phyloP scores from a whole-genome alignment of 768 basidiomycete genomes.

The Chalciporus piperatus region DNA sequence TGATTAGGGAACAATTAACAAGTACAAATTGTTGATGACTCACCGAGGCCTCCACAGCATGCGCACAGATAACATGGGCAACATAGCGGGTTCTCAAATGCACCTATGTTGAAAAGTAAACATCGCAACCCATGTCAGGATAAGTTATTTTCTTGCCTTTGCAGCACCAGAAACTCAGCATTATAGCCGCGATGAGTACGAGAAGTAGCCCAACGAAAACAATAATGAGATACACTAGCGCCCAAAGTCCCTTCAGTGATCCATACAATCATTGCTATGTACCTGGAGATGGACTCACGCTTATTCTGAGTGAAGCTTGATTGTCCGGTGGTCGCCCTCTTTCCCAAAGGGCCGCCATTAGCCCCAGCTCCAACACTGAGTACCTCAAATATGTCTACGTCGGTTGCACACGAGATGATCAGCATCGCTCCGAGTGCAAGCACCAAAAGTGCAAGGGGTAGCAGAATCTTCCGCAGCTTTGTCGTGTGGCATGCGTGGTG shows the following conservation, averaged over 20 bases:
- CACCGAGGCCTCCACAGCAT: slow-evolving; percentile 67
- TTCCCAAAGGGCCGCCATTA: slow-evolving; percentile 27
- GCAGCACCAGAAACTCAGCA: slow-evolving; percentile 68
- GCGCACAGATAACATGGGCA: slow-evolving; percentile 74
- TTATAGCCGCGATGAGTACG: slow-evolving; percentile 50
- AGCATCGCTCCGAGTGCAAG: slow-evolving; percentile 31
- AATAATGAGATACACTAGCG: slow-evolving; percentile 58
- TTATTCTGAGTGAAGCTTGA: slow-evolving; percentile 41
- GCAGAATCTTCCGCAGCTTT: slow-evolving; percentile 32
- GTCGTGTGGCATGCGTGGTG: slow-evolving; percentile 34
- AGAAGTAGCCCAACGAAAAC: slow-evolving; percentile 62
- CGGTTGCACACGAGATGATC: slow-evolving; percentile 31
- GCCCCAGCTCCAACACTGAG: slow-evolving; percentile 26
- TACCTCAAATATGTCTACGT: slow-evolving; percentile 22
- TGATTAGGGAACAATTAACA: slow-evolving; percentile 2
- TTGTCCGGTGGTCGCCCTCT: slow-evolving; percentile 22
- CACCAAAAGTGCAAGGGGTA: slow-evolving; percentile 34
- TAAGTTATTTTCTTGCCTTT: slow-evolving; percentile 35
- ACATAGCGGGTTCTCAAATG: slow-evolving; percentile 62
- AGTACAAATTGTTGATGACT: slow-evolving; percentile 10
- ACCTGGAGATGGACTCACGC: slow-evolving; percentile 31
- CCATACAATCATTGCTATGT: neutral
- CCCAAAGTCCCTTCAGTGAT: neutral
- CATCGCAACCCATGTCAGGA: neutral
- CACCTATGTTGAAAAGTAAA: slow-evolving; percentile 31